These are phyloP conservation scores for Cryptococcus deneoformans DNA, from an alignment of 1,284 basidiomycete genomes.

Conservation along the genomic window DNA sequence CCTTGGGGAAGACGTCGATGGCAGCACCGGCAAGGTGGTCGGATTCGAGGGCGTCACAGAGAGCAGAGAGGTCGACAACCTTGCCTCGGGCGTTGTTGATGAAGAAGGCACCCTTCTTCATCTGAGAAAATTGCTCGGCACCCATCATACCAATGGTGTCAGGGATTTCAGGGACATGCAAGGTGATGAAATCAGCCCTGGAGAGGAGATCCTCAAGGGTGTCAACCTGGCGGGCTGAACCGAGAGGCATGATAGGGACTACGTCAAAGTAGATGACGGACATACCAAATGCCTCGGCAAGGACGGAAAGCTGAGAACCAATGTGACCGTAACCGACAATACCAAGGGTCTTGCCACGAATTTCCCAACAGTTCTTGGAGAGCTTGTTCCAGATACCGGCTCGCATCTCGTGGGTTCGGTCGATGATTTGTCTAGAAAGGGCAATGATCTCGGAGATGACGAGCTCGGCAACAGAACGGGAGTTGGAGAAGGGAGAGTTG, in stretches of 20 bases:
- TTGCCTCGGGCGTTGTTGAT: constrained; percentile 97
- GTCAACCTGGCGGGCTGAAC: constrained; percentile 86
- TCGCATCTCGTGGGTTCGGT: constrained; percentile 84
- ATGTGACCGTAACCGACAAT: constrained; percentile 99
- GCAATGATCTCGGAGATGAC: constrained; percentile 93
- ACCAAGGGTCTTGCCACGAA: constrained; percentile 95
- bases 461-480: constrained; percentile 97
- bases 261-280: constrained; percentile 96
- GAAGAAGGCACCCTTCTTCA: constrained; percentile 95
- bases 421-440: constrained; percentile 90
- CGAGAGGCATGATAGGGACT: constrained; percentile 96
- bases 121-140: constrained; percentile 68
- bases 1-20: constrained; percentile 90
- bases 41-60: constrained; percentile 76
- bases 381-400: constrained; percentile 98
- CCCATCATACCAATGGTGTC: constrained; percentile 97
- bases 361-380: constrained; percentile 97
- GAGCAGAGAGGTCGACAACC: constrained; percentile 91
- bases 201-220: constrained; percentile 73
- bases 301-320: constrained; percentile 93
- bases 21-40: constrained; percentile 91
- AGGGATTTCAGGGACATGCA: constrained; percentile 94
- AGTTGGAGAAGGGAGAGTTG: constrained; percentile 99
- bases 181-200: constrained; percentile 87
- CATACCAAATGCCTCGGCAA: constrained; percentile 96